Evolutionary conservation across 495 filamentous ascomycete species (phyloP), one percentile per base, ranked within the genome.

Genomic region (Trichoderma erinaceum): DNA sequence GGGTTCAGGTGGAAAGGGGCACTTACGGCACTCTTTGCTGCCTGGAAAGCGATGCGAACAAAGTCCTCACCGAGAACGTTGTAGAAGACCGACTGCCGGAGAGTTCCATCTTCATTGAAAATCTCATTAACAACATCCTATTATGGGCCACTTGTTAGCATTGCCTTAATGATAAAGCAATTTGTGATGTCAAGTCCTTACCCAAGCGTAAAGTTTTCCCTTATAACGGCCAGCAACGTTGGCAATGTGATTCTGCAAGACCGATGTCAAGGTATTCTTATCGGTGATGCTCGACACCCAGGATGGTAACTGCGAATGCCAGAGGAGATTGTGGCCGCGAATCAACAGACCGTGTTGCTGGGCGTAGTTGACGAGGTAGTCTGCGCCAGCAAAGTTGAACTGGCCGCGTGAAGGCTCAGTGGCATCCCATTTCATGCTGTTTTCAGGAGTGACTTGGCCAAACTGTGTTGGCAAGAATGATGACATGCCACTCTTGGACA

Each of bases 91-190:
- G 69, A 75, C 66, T 73, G 65, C 44, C 79, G 77, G 73, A 73
- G 80, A 41, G 58, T 75, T 63, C 82, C 83, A 65, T 78, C 77
- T 61, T 81, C 76, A 63, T 77, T 72, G 67, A 86, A 69, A 65
- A 83, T 79, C 73, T 86, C 84, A 74, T 86, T 86, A 52, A 82
- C 78, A 16, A 86, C 84, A 68, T 86, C 84, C 83, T 83, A 82
- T 41, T 74, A 71, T 67, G 78, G 43, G 18, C 18, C 6, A 46
- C 18, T 0, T 46, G 43, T 46, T 46, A 46, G 12, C 18, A 11
- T 18, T 18, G 12, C 18, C 3, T 3, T 4, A 13, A 46, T 15
- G 1, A 46, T 10, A 5, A 46, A 11, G 43, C 18, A 46, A 46
- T 15, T 46, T 46, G 3, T 18, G 12, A 18, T 11, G 43, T 11